Percentiles rank a stretch among this genome's conserved stretches.
phyloP scores from a whole-genome alignment of 2,329 filamentous ascomycete species.

The Pyrenochaeta sp. region DNA sequence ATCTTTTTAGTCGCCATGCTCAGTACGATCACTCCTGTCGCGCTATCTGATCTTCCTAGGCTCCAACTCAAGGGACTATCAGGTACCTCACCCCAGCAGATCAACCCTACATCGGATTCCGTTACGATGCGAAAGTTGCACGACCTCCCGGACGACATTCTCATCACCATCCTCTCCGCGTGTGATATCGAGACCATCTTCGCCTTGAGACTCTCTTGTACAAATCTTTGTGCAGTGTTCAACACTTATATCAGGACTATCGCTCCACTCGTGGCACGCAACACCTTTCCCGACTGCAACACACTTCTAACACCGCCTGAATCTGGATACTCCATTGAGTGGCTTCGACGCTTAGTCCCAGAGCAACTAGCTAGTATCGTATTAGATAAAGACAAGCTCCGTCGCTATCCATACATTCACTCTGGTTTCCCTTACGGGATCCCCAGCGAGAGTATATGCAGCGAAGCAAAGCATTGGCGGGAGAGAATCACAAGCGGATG shows the following conservation, averaged over 20 bases:
- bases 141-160: conserved; percentile 26
- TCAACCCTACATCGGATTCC: background rate
- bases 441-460: conserved; percentile 15
- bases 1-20: no score
- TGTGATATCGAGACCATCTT: conserved; percentile 15
- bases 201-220: conserved; percentile 13
- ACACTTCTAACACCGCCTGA: conserved; percentile 10
- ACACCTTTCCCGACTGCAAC: conserved; percentile 14
- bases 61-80: background rate
- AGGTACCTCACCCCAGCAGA: background rate
- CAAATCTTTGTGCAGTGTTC: conserved; percentile 9
- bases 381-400: conserved; percentile 28
- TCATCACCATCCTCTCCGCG: conserved; percentile 14
- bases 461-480: conserved; percentile 18
- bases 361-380: conserved; percentile 18
- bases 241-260: conserved; percentile 22
- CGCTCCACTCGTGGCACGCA: conserved; percentile 19
- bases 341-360: conserved; percentile 20
- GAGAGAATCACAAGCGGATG: conserved; percentile 19
- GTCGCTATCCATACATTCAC: conserved; percentile 18
- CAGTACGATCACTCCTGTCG: no score
- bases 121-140: conserved; percentile 7
- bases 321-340: conserved; percentile 12
- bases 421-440: conserved; percentile 27
- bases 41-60: background rate